Evolutionary conservation across 306 rosid genomes (phyloP).

Genomic region (Crataegus laevigata): DNA sequence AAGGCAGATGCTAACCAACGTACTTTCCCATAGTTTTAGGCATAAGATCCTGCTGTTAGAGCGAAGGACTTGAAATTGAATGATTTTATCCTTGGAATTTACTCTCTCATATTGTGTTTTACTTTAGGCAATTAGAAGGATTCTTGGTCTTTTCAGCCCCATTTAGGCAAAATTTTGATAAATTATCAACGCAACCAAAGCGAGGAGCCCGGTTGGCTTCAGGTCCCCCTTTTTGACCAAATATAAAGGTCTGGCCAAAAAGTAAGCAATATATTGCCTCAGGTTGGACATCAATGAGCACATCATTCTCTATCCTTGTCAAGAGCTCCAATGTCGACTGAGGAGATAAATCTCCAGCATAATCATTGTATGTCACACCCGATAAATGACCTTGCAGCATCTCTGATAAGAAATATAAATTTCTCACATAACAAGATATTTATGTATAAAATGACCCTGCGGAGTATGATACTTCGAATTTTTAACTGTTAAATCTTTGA

Average conservation of each 20-base stretch:
- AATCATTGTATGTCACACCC: constrained; percentile 72
- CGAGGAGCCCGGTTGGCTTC: no score
- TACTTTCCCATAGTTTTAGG: not conserved
- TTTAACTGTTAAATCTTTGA: no score
- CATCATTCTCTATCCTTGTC: constrained; percentile 54
- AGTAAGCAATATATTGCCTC: constrained; percentile 62
- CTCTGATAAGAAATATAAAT: constrained; percentile 61
- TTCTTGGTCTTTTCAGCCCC: not conserved
- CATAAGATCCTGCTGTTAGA: not conserved
- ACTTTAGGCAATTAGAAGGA: not conserved
- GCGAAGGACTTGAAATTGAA: not conserved
- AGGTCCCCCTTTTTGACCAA: no score
- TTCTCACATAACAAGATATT: constrained; percentile 22
- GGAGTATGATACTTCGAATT: no score
- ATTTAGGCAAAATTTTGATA: not conserved
- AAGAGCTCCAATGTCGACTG: constrained; percentile 61
- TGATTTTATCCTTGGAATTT: not conserved
- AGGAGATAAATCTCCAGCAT: constrained; percentile 85
- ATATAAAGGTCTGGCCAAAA: constrained; percentile 21
- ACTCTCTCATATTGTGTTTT: not conserved
- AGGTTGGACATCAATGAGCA: constrained; percentile 69
- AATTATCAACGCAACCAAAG: not conserved
- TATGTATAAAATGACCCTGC: not conserved
- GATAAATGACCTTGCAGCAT: constrained; percentile 76
- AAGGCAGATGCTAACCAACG: not conserved